Percentiles rank a stretch among this genome's conserved stretches.
These are phyloP conservation scores for Thielaviopsis ethacetica DNA, from an alignment of 2,329 filamentous ascomycete genomes.

Conservation along the genomic window DNA sequence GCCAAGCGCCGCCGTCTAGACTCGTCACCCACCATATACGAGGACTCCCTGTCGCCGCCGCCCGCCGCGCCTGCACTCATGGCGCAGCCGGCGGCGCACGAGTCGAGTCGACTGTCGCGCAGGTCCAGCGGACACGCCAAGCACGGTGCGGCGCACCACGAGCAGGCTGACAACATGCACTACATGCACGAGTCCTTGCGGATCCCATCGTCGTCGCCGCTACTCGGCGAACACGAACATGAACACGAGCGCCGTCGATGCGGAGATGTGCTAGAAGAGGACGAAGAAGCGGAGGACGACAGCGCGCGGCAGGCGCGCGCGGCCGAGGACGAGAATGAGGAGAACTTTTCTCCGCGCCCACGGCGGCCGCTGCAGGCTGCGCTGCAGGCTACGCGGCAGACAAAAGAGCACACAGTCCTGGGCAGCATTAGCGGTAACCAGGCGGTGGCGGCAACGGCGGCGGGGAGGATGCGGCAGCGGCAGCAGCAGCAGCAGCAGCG, in stretches of 20 bases:
- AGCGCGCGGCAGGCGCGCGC: no score
- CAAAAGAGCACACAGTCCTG: no score
- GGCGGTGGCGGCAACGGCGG: no score
- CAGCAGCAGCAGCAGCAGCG: no score
- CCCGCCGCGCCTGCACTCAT: background rate
- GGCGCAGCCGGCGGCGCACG: background rate
- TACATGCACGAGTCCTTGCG: background rate
- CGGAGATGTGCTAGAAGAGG: no score
- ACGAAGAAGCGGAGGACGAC: no score
- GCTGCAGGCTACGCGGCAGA: background rate
- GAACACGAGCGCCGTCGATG: no score
- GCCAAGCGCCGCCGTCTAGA: background rate
- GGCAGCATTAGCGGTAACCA: background rate
- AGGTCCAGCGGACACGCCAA: background rate
- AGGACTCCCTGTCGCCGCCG: background rate
- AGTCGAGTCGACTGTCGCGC: background rate
- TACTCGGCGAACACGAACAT: no score
- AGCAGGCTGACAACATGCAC: background rate
- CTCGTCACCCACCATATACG: background rate
- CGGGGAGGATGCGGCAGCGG: no score
- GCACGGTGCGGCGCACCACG: background rate
- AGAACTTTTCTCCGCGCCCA: background rate
- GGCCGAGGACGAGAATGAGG: no score
- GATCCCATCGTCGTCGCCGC: no score
- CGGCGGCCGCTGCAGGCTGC: background rate